These are phyloP conservation scores for Maudiozyma barnettii DNA, from an alignment of 805 yeast genomes.

Conservation along the genomic window DNA sequence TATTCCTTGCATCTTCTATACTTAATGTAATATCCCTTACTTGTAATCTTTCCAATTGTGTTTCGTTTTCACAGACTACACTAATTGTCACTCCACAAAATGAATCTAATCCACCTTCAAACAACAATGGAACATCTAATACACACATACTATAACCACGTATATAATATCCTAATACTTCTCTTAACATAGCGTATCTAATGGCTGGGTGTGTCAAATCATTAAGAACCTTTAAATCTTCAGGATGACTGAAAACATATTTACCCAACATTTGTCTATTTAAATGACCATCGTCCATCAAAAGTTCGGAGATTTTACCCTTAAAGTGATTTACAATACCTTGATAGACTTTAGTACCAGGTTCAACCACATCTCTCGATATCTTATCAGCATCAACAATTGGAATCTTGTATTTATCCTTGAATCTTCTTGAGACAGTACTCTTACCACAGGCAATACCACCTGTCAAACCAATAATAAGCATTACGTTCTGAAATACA, in stretches of 20 bases:
- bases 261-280: slow-evolving; percentile 71
- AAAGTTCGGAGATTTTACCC: slow-evolving; percentile 41
- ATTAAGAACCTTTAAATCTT: slow-evolving; percentile 53
- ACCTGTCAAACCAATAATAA: slow-evolving; percentile 91
- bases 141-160: slow-evolving; percentile 51
- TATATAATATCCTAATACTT: slow-evolving; percentile 49
- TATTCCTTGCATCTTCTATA: slow-evolving; percentile 53
- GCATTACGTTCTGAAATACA: slow-evolving; percentile 42
- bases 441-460: slow-evolving; percentile 97
- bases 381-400: slow-evolving; percentile 86
- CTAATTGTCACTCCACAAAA: slow-evolving; percentile 66
- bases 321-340: slow-evolving; percentile 55
- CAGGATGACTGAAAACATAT: slow-evolving; percentile 62
- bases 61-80: slow-evolving; percentile 48
- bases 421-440: slow-evolving; percentile 62
- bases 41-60: slow-evolving; percentile 56
- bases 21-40: slow-evolving; percentile 59
- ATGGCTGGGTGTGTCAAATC: slow-evolving; percentile 84
- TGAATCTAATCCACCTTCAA: slow-evolving; percentile 63
- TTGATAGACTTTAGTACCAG: slow-evolving; percentile 63
- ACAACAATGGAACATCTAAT: slow-evolving; percentile 83
- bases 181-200: slow-evolving; percentile 46
- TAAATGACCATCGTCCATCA: slow-evolving; percentile 32
- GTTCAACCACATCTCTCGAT: slow-evolving; percentile 77
- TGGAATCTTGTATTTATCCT: slow-evolving; percentile 41